A percentile compares a stretch with the other conserved stretches of the same genome.
Conservation (phyloP, 768 basidiomycete species). For the Phanerochaete sordida region DNA sequence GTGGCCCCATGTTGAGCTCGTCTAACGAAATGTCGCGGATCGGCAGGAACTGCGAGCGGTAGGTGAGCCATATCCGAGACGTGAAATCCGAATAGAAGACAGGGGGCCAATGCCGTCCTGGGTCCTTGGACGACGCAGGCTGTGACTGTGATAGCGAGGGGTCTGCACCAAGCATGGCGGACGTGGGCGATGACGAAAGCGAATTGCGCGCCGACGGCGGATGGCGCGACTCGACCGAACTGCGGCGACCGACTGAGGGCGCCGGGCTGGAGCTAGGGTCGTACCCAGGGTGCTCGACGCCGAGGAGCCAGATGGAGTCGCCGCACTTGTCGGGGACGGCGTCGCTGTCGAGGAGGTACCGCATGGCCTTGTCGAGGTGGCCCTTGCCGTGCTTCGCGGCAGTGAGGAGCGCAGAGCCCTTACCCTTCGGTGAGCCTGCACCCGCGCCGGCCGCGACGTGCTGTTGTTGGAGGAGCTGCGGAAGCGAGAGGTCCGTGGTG, state of each 20-base stretch:
- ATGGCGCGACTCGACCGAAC: conserved; percentile 35
- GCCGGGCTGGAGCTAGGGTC: conserved; percentile 37
- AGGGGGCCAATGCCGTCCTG: conserved; percentile 65
- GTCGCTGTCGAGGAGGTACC: conserved; percentile 90
- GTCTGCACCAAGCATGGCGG: conserved; percentile 23
- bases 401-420: conserved; percentile 51
- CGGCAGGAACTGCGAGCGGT: conserved; percentile 81
- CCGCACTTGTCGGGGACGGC: conserved; percentile 77
- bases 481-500: conserved; percentile 67
- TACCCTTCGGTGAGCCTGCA: conserved; percentile 46
- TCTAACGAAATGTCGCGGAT: conserved; percentile 63
- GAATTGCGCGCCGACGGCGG: conserved; percentile 46
- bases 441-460: conserved; percentile 29
- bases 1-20: conserved; percentile 35
- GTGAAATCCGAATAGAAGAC: conserved; percentile 88
- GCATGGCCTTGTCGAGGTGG: conserved; percentile 78
- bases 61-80: conserved; percentile 87
- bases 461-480: conserved; percentile 51
- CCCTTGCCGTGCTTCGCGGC: conserved; percentile 74
- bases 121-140: conserved; percentile 34
- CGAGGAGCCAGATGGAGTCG: conserved; percentile 88
- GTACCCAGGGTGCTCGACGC: conserved; percentile 76
- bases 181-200: conserved; percentile 34
- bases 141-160: conserved; percentile 35
- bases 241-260: conserved; percentile 30